phyloP scores from a whole-genome alignment of 2,329 filamentous ascomycete species.

The Coleophoma crateriformis region DNA sequence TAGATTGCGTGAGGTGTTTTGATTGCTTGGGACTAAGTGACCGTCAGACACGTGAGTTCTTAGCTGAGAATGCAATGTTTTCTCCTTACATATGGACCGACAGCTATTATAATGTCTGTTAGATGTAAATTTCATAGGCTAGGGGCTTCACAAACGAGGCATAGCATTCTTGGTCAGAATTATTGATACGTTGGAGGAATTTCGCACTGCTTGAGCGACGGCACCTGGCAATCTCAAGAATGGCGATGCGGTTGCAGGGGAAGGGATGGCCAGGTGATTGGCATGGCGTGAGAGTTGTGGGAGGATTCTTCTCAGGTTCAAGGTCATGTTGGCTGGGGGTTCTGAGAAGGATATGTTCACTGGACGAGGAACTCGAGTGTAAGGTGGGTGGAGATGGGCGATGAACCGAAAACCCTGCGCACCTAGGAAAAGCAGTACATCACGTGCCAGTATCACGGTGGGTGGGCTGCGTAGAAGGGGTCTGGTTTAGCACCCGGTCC shows the following conservation, averaged over 20 bases:
- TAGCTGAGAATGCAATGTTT: not conserved
- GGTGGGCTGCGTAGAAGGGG: too few relatives aligned
- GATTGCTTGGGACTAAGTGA: slow-evolving; percentile 55
- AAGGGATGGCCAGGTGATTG: not conserved
- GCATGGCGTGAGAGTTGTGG: not conserved
- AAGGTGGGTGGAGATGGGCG: too few relatives aligned
- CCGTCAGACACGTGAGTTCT: slow-evolving; percentile 10
- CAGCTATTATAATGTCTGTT: slow-evolving; percentile 34
- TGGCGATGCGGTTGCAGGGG: not conserved
- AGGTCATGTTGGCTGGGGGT: too few relatives aligned
- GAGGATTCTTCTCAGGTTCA: too few relatives aligned
- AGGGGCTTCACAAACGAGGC: slow-evolving; percentile 32
- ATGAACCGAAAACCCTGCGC: too few relatives aligned
- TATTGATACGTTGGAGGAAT: slow-evolving; percentile 39
- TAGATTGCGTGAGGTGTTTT: slow-evolving; percentile 62
- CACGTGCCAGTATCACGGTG: too few relatives aligned
- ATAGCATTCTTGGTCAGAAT: slow-evolving; percentile 52
- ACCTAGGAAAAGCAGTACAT: too few relatives aligned
- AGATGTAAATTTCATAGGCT: too few relatives aligned
- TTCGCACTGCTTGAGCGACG: slow-evolving; percentile 24
- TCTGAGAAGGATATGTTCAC: too few relatives aligned
- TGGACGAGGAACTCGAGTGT: too few relatives aligned
- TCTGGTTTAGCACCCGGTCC: too few relatives aligned
- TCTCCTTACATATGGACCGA: slow-evolving; percentile 53
- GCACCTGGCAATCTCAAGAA: not conserved